phyloP scores from a whole-genome alignment of 2,329 filamentous ascomycete genomes.

The Diaporthe vexans region DNA sequence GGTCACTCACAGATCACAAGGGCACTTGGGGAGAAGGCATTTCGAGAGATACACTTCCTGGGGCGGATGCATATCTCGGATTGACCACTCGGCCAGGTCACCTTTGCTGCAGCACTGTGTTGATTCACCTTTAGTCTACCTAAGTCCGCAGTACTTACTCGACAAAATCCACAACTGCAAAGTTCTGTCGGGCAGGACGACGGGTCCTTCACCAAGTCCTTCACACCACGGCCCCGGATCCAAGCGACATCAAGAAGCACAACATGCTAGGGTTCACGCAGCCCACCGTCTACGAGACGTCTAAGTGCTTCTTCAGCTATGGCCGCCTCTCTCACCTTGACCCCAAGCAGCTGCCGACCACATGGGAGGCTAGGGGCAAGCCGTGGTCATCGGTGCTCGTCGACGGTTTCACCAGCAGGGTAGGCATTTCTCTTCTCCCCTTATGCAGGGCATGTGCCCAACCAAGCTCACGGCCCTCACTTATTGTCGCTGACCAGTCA shows the following conservation, averaged over 20 bases:
- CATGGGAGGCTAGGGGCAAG: constrained; percentile 79
- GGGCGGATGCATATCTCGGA: neutral
- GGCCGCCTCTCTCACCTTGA: constrained; percentile 79
- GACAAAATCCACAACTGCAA: neutral
- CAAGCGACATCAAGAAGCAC: neutral
- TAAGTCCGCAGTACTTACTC: neutral
- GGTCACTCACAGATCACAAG: too few relatives aligned
- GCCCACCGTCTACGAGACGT: constrained; percentile 64
- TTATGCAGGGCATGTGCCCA: neutral
- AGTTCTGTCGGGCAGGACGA: neutral
- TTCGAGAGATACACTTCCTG: neutral
- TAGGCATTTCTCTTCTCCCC: constrained; percentile 48
- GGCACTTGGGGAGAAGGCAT: neutral
- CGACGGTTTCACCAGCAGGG: constrained; percentile 79
- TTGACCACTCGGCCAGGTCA: neutral
- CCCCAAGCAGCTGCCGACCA: constrained; percentile 76
- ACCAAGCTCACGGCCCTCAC: neutral
- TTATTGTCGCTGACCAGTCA: neutral
- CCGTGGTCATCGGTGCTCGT: constrained; percentile 79
- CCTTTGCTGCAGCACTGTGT: neutral
- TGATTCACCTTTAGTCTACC: neutral
- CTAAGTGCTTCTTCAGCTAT: constrained; percentile 83
- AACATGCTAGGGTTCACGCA: constrained; percentile 62
- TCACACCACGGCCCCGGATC: neutral
- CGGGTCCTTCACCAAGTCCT: neutral